Evolutionary conservation across 2,329 filamentous ascomycete genomes (phyloP).

Genomic region (Ceratocystis smalleyi): DNA sequence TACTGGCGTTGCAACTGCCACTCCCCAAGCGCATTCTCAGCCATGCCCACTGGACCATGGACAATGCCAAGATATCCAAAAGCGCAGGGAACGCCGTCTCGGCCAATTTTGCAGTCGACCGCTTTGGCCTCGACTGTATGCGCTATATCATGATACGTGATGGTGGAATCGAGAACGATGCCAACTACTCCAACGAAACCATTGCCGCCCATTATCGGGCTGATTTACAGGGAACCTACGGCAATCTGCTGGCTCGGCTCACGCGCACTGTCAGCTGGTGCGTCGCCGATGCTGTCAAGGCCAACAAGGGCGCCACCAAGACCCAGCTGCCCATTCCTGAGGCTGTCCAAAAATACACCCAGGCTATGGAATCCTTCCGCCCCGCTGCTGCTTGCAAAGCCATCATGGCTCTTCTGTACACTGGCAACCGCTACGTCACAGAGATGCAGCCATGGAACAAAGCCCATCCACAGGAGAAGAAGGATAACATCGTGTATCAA

Average conservation of each 20-base stretch:
- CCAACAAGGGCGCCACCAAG: background rate
- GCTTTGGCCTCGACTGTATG: constrained; percentile 76
- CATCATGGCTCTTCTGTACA: constrained; percentile 16
- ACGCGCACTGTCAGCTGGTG: constrained; percentile 55
- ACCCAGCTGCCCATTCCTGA: constrained; percentile 14
- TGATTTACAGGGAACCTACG: constrained; percentile 58
- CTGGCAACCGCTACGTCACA: constrained; percentile 35
- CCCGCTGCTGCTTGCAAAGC: constrained; percentile 13
- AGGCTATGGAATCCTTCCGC: constrained; percentile 14
- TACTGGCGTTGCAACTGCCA: constrained; percentile 73
- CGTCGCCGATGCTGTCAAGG: constrained; percentile 40
- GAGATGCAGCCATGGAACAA: constrained; percentile 51
- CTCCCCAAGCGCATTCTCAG: constrained; percentile 66
- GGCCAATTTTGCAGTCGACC: constrained; percentile 76
- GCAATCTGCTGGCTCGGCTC: constrained; percentile 63
- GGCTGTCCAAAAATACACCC: constrained; percentile 11
- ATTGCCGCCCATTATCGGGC: constrained; percentile 69
- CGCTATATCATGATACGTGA: constrained; percentile 77
- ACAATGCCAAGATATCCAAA: constrained; percentile 88
- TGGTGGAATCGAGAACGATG: constrained; percentile 60
- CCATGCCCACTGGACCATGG: constrained; percentile 92
- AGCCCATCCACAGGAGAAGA: constrained; percentile 26
- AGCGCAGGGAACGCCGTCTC: constrained; percentile 90
- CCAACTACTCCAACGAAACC: constrained; percentile 67
- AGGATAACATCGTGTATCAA: constrained; percentile 49